Percentiles rank a stretch among this genome's conserved stretches.
Conservation (phyloP, 1,139 yeast genomes). For the Yamadazyma friedrichii region DNA sequence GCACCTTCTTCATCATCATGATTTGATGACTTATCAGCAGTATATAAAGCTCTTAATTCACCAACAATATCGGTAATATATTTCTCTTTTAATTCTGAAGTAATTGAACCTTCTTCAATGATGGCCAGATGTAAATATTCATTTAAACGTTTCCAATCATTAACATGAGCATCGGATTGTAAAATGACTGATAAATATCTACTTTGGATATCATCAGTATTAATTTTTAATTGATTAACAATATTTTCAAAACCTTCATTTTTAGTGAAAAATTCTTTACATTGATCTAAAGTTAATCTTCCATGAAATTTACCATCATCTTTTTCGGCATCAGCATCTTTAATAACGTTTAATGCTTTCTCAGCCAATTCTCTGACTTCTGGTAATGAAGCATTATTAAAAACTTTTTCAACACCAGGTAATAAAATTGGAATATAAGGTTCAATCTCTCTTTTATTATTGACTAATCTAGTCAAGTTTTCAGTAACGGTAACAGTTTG, state of each 20-base stretch:
- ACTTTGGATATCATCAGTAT: constrained; percentile 32
- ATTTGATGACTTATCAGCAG: constrained; percentile 54
- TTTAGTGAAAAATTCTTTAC: constrained; percentile 43
- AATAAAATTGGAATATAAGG: constrained; percentile 77
- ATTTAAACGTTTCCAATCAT: constrained; percentile 79
- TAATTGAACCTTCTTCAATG: constrained; percentile 22
- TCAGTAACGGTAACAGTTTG: constrained; percentile 96
- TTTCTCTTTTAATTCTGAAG: constrained; percentile 37
- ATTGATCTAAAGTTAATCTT: constrained; percentile 58
- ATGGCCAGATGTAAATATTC: constrained; percentile 55
- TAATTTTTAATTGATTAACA: constrained; percentile 22
- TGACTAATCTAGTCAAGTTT: constrained; percentile 91
- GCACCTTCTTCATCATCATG: constrained; percentile 64
- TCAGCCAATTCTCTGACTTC: constrained; percentile 93
- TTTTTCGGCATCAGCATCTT: constrained; percentile 73
- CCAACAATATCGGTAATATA: constrained; percentile 49
- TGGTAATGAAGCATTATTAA: constrained; percentile 88
- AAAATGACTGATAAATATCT: constrained; percentile 58
- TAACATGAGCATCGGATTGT: constrained; percentile 77
- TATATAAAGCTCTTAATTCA: constrained; percentile 63
- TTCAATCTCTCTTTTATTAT: constrained; percentile 90
- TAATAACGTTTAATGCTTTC: constrained; percentile 78
- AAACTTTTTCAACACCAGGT: constrained; percentile 90
- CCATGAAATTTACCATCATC: constrained; percentile 76
- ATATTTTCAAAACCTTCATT: constrained; percentile 25